These are phyloP conservation scores for Didymella pinodella DNA, from an alignment of 2,329 filamentous ascomycete species.

Conservation along the genomic window DNA sequence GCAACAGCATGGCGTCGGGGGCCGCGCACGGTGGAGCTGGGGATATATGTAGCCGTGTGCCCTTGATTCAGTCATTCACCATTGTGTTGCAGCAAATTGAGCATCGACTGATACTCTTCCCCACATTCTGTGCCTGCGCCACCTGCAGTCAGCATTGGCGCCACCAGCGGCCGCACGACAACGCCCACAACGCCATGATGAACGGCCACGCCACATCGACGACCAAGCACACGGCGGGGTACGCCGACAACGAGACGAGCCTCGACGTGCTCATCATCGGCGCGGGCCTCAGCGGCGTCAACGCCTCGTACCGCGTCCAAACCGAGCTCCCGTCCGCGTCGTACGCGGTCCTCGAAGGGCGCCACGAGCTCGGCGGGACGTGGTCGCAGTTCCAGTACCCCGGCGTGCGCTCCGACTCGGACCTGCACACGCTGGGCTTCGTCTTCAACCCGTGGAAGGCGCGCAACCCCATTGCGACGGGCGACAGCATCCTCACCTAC, in stretches of 20 bases:
- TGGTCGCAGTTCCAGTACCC: conserved; percentile 83
- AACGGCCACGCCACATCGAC: conserved; percentile 28
- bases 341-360: conserved; percentile 74
- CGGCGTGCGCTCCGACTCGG: conserved; percentile 65
- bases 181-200: conserved; percentile 22
- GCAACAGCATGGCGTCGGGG: background rate
- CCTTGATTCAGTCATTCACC: background rate
- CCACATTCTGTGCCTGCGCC: conserved; percentile 3
- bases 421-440: conserved; percentile 65
- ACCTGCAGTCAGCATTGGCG: conserved; percentile 18
- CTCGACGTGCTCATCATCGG: conserved; percentile 69
- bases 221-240: conserved; percentile 21
- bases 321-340: conserved; percentile 62
- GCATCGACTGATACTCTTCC: background rate
- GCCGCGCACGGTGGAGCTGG: background rate
- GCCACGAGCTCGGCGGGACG: conserved; percentile 73
- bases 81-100: background rate
- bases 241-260: conserved; percentile 18
- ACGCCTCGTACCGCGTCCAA: conserved; percentile 75
- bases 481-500: conserved; percentile 55
- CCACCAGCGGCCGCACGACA: background rate
- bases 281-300: conserved; percentile 78
- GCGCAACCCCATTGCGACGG: conserved; percentile 56
- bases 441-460: conserved; percentile 73
- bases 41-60: conserved; percentile 7